phyloP scores from a whole-genome alignment of 73 alveolate genomes.

The Effrenium voratum region DNA sequence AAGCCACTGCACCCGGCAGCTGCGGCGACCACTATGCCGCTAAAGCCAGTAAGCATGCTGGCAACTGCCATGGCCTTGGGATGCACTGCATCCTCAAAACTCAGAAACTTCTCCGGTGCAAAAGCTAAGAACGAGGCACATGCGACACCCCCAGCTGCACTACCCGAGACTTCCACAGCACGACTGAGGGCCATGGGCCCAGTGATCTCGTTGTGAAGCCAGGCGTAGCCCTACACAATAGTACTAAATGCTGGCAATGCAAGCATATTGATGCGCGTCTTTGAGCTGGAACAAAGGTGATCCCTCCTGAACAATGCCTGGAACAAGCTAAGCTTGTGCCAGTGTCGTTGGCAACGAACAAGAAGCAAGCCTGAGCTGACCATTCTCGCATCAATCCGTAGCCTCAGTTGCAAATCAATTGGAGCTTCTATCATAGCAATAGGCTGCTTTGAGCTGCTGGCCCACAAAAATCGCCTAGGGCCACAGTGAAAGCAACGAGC shows the following conservation, averaged over 20 bases:
- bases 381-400: conserved; percentile 77
- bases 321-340: background rate
- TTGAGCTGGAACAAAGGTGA: background rate
- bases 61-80: conserved; percentile 78
- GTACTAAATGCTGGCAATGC: no score
- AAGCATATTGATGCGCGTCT: background rate
- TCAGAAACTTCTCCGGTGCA: background rate
- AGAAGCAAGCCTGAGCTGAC: conserved; percentile 50
- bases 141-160: conserved; percentile 87
- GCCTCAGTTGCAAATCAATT: background rate
- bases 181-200: conserved; percentile 74
- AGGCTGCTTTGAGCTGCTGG: background rate
- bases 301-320: background rate
- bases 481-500: background rate
- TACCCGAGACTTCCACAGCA: conserved; percentile 86
- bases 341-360: background rate
- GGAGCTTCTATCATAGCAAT: background rate
- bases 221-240: conserved; percentile 62
- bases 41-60: conserved; percentile 36
- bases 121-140: conserved; percentile 1
- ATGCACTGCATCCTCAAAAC: background rate
- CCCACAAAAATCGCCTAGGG: conserved; percentile 72
- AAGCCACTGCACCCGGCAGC: conserved; percentile 81
- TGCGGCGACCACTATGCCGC: conserved; percentile 73
- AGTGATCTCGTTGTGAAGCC: conserved; percentile 71